phyloP scores from a whole-genome alignment of 2,329 filamentous ascomycete genomes.

The Ascochyta fabae region DNA sequence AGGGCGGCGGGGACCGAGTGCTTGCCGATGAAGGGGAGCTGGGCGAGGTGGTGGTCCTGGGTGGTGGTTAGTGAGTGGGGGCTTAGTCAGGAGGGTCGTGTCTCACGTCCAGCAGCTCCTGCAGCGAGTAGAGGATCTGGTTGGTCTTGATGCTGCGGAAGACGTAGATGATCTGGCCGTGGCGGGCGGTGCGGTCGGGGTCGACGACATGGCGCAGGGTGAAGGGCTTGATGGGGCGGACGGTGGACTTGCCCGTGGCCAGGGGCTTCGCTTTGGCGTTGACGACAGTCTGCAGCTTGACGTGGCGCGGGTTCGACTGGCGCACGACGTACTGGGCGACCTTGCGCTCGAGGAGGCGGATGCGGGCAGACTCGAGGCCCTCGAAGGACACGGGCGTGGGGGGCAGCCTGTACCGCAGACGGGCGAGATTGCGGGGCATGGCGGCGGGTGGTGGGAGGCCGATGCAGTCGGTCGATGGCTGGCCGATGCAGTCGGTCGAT shows the following conservation, averaged over 20 bases:
- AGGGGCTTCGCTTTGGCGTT: conserved; percentile 33
- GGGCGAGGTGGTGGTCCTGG: conserved; percentile 61
- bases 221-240: conserved; percentile 29
- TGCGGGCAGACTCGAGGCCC: conserved; percentile 10
- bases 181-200: conserved; percentile 35
- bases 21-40: conserved; percentile 68
- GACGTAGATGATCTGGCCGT: conserved; percentile 67
- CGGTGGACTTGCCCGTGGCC: conserved; percentile 22
- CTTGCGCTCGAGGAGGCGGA: conserved; percentile 19
- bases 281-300: conserved; percentile 33
- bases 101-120: conserved; percentile 60
- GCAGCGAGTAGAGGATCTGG: conserved; percentile 69
- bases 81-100: no score
- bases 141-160: conserved; percentile 68
- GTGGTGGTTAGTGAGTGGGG: background rate
- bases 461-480: background rate
- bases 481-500: background rate
- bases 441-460: conserved; percentile 21
- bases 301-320: conserved; percentile 34
- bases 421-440: conserved; percentile 42
- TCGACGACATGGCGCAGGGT: conserved; percentile 52
- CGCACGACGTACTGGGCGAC: conserved; percentile 32
- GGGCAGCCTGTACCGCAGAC: conserved; percentile 34
- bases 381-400: conserved; percentile 26
- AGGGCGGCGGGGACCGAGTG: conserved; percentile 65